Percentiles rank a stretch among this genome's conserved stretches.
phyloP scores from a whole-genome alignment of 2,329 filamentous ascomycete species.

The Stagonosporopsis chrysanthemi region DNA sequence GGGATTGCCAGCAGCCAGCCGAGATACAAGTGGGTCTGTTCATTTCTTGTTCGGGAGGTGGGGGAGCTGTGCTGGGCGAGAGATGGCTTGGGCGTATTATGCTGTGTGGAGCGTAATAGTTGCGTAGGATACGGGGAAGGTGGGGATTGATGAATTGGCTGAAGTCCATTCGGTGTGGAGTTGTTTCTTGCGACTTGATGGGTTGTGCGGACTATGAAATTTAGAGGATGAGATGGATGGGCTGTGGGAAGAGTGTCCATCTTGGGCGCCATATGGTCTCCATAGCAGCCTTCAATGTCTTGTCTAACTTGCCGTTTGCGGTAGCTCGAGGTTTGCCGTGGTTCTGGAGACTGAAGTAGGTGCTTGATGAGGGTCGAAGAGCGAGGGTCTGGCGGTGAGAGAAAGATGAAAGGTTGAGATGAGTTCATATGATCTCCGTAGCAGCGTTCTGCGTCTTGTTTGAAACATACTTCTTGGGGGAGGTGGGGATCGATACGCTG shows the following conservation, averaged over 20 bases:
- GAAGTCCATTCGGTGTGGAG: too few species aligned
- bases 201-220: background rate
- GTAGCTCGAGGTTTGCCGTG: background rate
- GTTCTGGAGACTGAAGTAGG: background rate
- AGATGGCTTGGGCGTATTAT: background rate
- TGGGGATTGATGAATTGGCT: too few species aligned
- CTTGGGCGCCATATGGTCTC: background rate
- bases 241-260: too few species aligned
- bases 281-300: conserved; percentile 7
- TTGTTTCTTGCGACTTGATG: too few species aligned
- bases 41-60: background rate
- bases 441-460: background rate
- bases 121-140: background rate
- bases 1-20: background rate
- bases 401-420: background rate
- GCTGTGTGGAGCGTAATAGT: background rate
- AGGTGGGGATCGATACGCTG: background rate
- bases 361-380: background rate
- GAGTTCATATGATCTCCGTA: background rate
- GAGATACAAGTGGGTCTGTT: background rate
- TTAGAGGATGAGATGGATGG: background rate
- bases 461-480: conserved; percentile 3
- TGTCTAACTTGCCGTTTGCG: conserved; percentile 3
- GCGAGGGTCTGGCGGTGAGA: background rate
- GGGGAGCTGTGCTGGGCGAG: background rate